Conservation (phyloP, 148 eudicot genomes). For the Hydrangea macrophylla region DNA sequence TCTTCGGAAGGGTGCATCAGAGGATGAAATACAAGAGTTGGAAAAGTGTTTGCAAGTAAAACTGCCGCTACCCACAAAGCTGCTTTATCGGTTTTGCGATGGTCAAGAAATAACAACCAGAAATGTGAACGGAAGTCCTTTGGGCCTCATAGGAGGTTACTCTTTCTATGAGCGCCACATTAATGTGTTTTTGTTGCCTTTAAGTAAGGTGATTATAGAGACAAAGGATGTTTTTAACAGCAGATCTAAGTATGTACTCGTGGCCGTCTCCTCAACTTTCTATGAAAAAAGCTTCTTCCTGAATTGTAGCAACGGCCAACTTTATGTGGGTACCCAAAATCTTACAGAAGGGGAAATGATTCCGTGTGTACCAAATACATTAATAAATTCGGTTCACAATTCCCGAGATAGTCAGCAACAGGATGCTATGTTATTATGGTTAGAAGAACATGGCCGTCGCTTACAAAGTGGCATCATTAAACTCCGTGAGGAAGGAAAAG, state of each 20-base stretch:
- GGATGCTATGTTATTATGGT: conserved; percentile 85
- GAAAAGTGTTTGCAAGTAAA: conserved; percentile 62
- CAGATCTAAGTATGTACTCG: conserved; percentile 43
- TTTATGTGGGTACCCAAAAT: conserved; percentile 68
- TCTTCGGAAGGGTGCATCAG: conserved; percentile 70
- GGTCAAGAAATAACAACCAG: conserved; percentile 55
- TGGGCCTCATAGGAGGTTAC: conserved; percentile 92
- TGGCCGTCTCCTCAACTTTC: conserved; percentile 47
- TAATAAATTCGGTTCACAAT: conserved; percentile 38
- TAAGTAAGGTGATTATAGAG: conserved; percentile 27
- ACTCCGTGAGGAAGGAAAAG: conserved; percentile 45
- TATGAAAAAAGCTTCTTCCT: conserved; percentile 54
- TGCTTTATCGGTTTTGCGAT: conserved; percentile 77
- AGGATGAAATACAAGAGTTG: conserved; percentile 54
- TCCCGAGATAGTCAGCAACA: conserved; percentile 30
- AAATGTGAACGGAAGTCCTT: conserved; percentile 17
- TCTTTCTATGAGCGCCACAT: conserved; percentile 46
- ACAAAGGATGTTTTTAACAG: conserved; percentile 35
- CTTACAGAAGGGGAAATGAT: conserved; percentile 64
- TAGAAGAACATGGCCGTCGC: conserved; percentile 88
- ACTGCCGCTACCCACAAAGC: conserved; percentile 72
- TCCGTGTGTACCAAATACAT: conserved; percentile 74
- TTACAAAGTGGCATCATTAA: conserved; percentile 58
- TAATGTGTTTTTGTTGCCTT: conserved; percentile 65
- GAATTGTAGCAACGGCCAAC: conserved; percentile 61